Evolutionary conservation across 2,329 filamentous ascomycete species (phyloP), one percentile per base, ranked within the genome.

Genomic region (Canariomyces notabilis): DNA sequence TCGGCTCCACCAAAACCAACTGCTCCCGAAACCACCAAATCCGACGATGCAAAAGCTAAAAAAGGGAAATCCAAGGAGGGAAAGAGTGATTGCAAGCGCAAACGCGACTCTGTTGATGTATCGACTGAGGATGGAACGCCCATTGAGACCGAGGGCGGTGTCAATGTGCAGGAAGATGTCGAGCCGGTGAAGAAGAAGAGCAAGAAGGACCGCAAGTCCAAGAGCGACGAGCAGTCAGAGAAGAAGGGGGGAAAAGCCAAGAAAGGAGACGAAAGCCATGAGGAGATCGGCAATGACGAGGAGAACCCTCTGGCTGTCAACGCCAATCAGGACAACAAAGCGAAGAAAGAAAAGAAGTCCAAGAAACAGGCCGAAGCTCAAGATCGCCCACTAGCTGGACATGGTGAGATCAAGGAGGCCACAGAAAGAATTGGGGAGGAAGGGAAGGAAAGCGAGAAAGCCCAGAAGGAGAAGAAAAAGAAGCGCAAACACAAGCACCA

Each of bases 81-180:
- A 55, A 52, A 55, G 34, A 52, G 54, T 42, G 49, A 54, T 35
- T 40, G 42, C 23, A 54, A 53, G 48, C 49, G 49, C 22, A 52
- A 52, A 40, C 38, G 35, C 7, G 49, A 53, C 9, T 29, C 8
- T 7, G 20, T 5, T 4, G 29, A 39, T 26, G 22, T 20, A 21
- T 14, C 35, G 5, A 19, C 29, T 5, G 43, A 43, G 16, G 26
- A 14, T 9, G 45, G 26, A 14, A 29, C 38, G 9, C 7, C 20
- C 15, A 8, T 35, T 29, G 40, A 29, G 20, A 32, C 6, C 3
- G 33, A 46, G 15, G 14, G 26, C 14, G 7, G 26, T 3, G 22
- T 42, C 33, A 29, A 38, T 2, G 38, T 15, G 12, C 22, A 42
- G 12, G 36, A 47, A 3, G 32, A 42, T n/a, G 23, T 12, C 12